These are phyloP conservation scores for Dendrobium huoshanense DNA, from an alignment of 106 monocot genomes.

Conservation along the genomic window DNA sequence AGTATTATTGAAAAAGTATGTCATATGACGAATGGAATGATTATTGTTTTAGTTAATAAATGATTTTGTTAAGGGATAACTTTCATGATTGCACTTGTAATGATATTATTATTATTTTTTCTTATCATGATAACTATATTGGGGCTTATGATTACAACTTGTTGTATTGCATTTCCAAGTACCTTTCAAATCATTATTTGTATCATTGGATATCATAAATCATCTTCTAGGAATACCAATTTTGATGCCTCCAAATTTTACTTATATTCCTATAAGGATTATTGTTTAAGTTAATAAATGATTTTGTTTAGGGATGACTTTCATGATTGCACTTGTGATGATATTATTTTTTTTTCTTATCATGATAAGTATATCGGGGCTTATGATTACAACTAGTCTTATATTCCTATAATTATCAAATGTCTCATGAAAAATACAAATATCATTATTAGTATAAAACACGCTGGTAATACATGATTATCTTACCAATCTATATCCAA, in stretches of 20 bases:
- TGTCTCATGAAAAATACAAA: background rate
- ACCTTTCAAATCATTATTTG: background rate
- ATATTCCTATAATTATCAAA: background rate
- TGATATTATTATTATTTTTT: background rate
- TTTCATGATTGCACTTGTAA: background rate
- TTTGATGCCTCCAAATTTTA: background rate
- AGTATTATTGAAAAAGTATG: background rate
- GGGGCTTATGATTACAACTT: background rate
- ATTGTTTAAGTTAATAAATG: background rate
- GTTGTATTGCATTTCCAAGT: background rate
- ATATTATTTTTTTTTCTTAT: background rate
- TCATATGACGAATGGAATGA: background rate
- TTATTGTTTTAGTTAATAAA: background rate
- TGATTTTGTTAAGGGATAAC: background rate
- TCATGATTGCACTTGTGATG: background rate
- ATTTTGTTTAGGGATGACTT: background rate
- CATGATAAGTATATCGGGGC: background rate
- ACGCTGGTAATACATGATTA: background rate
- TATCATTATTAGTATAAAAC: background rate
- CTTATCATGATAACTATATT: background rate
- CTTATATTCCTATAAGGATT: background rate
- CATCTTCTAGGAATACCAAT: background rate
- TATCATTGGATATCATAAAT: background rate
- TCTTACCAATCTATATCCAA: background rate
- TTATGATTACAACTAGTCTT: background rate